Conservation (phyloP, 208 protist species). For the Acanthamoeba healyi region DNA sequence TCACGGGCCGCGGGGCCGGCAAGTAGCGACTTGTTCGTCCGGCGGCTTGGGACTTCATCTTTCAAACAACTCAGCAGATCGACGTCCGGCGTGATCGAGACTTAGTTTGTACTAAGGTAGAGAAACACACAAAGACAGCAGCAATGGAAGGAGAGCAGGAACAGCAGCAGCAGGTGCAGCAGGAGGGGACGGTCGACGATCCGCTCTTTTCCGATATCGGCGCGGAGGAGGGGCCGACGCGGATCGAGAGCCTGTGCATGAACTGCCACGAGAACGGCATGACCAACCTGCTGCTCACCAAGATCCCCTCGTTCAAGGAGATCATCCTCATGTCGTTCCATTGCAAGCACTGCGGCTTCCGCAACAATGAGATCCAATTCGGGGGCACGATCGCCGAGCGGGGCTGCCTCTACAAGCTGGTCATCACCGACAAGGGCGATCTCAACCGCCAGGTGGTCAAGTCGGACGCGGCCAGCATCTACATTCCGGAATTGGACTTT, state of each 20-base stretch:
- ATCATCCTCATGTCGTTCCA: conserved; percentile 88
- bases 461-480: conserved; percentile 85
- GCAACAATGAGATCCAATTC: conserved; percentile 84
- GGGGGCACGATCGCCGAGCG: conserved; percentile 79
- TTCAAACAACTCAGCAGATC: too few species aligned
- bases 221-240: conserved; percentile 73
- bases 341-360: conserved; percentile 90
- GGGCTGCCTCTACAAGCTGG: conserved; percentile 81
- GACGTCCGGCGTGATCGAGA: too few species aligned
- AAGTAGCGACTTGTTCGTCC: too few species aligned
- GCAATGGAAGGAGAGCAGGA: too few species aligned
- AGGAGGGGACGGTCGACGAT: not conserved
- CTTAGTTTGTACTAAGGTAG: too few species aligned
- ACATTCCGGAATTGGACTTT: conserved; percentile 90
- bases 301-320: conserved; percentile 89
- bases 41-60: not conserved
- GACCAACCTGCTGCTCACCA: conserved; percentile 88
- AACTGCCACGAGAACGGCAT: conserved; percentile 89
- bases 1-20: too few species aligned
- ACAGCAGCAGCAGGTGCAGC: not conserved
- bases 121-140: too few species aligned
- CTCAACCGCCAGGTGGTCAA: conserved; percentile 90
- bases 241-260: conserved; percentile 89
- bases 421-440: conserved; percentile 82
- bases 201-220: conserved; percentile 38